phyloP scores from a whole-genome alignment of 805 yeast species.

The Saccharomycopsis amapae region DNA sequence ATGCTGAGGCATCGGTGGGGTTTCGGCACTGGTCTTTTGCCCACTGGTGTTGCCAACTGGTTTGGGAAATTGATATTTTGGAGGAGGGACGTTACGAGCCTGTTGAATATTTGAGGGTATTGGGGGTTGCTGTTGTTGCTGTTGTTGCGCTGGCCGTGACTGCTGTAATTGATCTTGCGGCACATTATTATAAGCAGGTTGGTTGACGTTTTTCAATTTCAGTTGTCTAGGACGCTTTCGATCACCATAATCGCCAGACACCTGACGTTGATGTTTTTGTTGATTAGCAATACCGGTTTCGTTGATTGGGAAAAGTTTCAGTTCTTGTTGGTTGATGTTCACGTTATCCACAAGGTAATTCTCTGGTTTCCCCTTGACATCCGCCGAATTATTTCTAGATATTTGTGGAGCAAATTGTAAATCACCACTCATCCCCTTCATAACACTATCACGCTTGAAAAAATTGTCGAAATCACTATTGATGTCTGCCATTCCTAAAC shows the following conservation, averaged over 20 bases:
- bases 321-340: not conserved
- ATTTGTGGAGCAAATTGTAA: slow-evolving; percentile 4
- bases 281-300: slow-evolving; percentile 7
- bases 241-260: too few relatives aligned
- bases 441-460: slow-evolving; percentile 30
- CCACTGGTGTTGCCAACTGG: too few relatives aligned
- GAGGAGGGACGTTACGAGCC: too few relatives aligned
- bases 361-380: not conserved
- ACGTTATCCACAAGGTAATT: not conserved
- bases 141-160: slow-evolving; percentile 15
- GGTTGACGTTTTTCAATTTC: too few relatives aligned
- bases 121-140: slow-evolving; percentile 15
- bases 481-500: slow-evolving; percentile 25
- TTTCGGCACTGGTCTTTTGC: too few relatives aligned
- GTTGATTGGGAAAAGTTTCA: not conserved
- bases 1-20: slow-evolving; percentile 21
- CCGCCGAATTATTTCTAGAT: not conserved
- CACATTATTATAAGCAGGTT: not conserved
- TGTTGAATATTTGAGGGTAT: too few relatives aligned
- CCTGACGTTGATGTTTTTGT: slow-evolving; percentile 1
- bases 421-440: slow-evolving; percentile 23
- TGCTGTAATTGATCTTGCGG: slow-evolving; percentile 18
- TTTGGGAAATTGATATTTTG: too few relatives aligned
- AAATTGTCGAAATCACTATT: slow-evolving; percentile 31
- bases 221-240: too few relatives aligned